Base-by-base conservation (phyloP, 225 moss, liverwort and hornwort genomes). In the Pleurozium schreberi region DNA sequence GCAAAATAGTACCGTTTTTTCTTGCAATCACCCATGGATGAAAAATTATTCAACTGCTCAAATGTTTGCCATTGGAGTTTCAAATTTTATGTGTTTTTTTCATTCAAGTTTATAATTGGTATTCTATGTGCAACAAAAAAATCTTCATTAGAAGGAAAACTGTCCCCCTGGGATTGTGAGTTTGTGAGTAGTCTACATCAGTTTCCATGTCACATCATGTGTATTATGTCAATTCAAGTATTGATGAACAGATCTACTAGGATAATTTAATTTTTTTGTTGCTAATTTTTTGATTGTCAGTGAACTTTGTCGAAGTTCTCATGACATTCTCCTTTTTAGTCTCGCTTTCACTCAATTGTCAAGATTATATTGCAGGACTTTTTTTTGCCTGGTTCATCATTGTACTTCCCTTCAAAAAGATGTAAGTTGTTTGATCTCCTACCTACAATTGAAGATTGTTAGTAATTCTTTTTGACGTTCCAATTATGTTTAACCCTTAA, bases 151-250 rank as follows among this genome's bases (percentile, higher is more conserved):
- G 13, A 40, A 40, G 5, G 11, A 66, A 38, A 20, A 38, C 1
- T 65, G 10, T 9, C 19, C 3, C 6, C 10, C 6, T 6, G 0
- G 11, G 6, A 3, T 0, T 1, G 2, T 40, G 12, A 23, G 13
- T 23, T 69, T 21, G 12, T 40, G 5, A 26, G 1, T 70, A 0
- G 2, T 42, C 9, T 0, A 14, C 2, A 0, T 14, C 4, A 26
- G 4, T 42, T 70, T 9, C 0, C 1, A 8, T 6, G 2, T 21
- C 4, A 38, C 2, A 0, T 38, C 6, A 38, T 67, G 4, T 67
- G 1, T 11, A 38, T 6, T 4, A 68, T 1, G 0, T 69, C 2
- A 69, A 0, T 25, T 69, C 2, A 4, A n/a, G 14, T 23, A 8
- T 40, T 0, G 1, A 69, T 40, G 40, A 40, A 40, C 25, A 14